These are phyloP conservation scores for Rhodofomes roseus DNA, from an alignment of 1,284 basidiomycete genomes.

Conservation along the genomic window DNA sequence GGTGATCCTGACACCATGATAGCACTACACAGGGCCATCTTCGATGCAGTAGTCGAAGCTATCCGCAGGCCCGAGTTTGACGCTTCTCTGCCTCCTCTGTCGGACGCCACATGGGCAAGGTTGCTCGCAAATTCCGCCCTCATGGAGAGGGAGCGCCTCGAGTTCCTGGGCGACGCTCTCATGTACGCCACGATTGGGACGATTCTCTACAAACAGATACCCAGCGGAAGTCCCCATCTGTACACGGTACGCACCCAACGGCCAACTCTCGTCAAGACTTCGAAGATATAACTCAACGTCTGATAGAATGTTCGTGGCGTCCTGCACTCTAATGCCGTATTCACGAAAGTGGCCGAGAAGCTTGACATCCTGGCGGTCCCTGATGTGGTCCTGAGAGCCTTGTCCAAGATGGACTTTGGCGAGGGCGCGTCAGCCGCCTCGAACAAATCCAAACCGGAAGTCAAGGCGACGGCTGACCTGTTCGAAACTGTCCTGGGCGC, in stretches of 20 bases:
- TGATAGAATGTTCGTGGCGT: conserved; percentile 19
- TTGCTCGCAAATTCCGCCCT: conserved; percentile 15
- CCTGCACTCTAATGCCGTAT: conserved; percentile 28
- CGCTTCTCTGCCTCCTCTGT: conserved; percentile 26
- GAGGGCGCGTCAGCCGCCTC: conserved; percentile 16
- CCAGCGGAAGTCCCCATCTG: conserved; percentile 24
- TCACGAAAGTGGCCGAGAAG: conserved; percentile 29
- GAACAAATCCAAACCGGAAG: conserved; percentile 12
- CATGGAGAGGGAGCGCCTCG: conserved; percentile 28
- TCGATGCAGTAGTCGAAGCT: conserved; percentile 18
- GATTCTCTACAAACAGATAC: conserved; percentile 24
- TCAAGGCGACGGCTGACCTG: conserved; percentile 29
- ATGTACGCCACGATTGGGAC: conserved; percentile 31
- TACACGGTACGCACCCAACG: conserved; percentile 26
- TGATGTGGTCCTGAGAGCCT: conserved; percentile 17
- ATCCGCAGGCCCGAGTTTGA: conserved; percentile 22
- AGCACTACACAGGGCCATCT: conserved; percentile 10
- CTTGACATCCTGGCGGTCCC: conserved; percentile 28
- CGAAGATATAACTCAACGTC: not conserved
- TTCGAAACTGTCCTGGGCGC: conserved; percentile 31
- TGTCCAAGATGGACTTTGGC: conserved; percentile 23
- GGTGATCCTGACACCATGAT: not conserved
- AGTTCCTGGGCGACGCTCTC: conserved; percentile 32
- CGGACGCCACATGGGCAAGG: conserved; percentile 25
- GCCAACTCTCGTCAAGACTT: not conserved